Conservation (phyloP, 257 asterid genomes). For the Cruciata laevipes region DNA sequence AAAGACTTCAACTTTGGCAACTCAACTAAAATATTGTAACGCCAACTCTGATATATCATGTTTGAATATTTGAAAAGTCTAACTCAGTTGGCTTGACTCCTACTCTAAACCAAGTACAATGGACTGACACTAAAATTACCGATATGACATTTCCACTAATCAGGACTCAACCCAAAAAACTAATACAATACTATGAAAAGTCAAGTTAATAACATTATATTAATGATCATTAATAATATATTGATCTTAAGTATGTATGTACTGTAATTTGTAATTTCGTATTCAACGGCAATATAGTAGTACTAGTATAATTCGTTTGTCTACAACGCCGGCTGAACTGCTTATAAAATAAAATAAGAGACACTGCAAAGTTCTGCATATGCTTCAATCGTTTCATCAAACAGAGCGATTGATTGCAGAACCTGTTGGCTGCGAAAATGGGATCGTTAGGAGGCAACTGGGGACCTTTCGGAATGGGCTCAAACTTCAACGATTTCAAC, state of each 20-base stretch:
- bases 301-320: background rate
- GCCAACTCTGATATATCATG: background rate
- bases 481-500: slow-evolving; percentile 2
- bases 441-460: slow-evolving; percentile 10
- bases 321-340: background rate
- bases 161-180: background rate
- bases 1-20: slow-evolving; percentile 4
- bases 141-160: background rate
- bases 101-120: background rate
- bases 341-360: background rate
- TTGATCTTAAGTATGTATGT: no score
- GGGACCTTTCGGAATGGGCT: slow-evolving; percentile 5
- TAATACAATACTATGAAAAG: background rate
- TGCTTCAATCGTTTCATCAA: background rate
- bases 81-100: slow-evolving; percentile 6
- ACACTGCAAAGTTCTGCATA: background rate
- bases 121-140: background rate
- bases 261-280: background rate
- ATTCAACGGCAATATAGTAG: background rate
- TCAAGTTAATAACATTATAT: no score
- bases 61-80: background rate
- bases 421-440: background rate
- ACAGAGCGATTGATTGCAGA: background rate
- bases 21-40: background rate
- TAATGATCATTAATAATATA: no score